These are phyloP conservation scores for Margaritispora aquatica DNA, from an alignment of 495 filamentous ascomycete genomes.

Conservation along the genomic window DNA sequence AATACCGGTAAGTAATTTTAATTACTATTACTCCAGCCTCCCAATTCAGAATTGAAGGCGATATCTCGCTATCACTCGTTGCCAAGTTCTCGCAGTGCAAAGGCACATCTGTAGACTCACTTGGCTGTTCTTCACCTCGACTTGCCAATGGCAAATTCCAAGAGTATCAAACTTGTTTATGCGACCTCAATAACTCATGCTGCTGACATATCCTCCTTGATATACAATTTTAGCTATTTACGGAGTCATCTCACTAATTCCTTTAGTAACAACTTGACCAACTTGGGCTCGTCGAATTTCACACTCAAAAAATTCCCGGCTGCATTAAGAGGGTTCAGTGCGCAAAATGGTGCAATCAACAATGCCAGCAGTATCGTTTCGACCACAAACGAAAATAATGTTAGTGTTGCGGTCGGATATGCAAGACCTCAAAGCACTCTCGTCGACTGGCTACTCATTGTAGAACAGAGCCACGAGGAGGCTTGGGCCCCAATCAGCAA, in stretches of 20 bases:
- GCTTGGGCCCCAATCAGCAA: slow-evolving; percentile 68
- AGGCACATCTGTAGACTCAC: no score
- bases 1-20: slow-evolving; percentile 14
- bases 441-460: slow-evolving; percentile 72
- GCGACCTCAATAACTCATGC: no score
- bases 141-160: no score
- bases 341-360: slow-evolving; percentile 38
- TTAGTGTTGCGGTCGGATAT: slow-evolving; percentile 62
- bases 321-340: slow-evolving; percentile 45
- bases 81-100: no score
- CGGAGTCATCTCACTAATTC: background rate
- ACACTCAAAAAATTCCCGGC: slow-evolving; percentile 48
- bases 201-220: no score
- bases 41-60: no score
- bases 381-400: slow-evolving; percentile 61
- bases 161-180: no score
- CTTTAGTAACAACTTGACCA: slow-evolving; percentile 22
- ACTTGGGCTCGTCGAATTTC: slow-evolving; percentile 44
- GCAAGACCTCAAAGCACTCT: slow-evolving; percentile 57
- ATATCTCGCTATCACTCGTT: no score
- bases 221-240: background rate
- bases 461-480: slow-evolving; percentile 69
- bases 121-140: no score
- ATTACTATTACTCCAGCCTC: background rate
- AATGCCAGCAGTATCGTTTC: slow-evolving; percentile 60